phyloP scores from a whole-genome alignment of 306 rosid genomes.

The Adenanthera pavonina region DNA sequence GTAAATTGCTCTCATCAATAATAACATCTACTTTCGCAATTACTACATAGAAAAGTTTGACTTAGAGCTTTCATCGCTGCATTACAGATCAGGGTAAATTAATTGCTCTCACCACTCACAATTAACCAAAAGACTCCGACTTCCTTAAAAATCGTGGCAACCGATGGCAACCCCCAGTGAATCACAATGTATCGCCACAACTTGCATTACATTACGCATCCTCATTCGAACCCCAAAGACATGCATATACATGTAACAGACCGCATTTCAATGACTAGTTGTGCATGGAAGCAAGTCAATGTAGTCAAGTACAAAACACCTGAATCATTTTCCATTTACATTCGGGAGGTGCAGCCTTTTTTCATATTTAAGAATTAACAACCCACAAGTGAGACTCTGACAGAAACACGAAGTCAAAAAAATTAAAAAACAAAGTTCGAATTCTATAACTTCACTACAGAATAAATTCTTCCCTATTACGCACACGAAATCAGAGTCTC shows the following conservation, averaged over 20 bases:
- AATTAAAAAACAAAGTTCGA: neutral
- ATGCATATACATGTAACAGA: neutral
- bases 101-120: neutral
- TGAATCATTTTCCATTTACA: neutral
- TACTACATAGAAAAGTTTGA: neutral
- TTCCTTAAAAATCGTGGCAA: neutral
- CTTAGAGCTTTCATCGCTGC: neutral
- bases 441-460: constrained; percentile 28
- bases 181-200: neutral
- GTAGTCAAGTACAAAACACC: neutral
- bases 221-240: neutral
- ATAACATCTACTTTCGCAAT: neutral
- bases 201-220: neutral
- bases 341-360: neutral
- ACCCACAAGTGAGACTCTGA: constrained; percentile 16
- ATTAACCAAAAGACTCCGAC: neutral
- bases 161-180: neutral
- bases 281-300: neutral
- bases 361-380: neutral
- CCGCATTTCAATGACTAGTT: neutral
- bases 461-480: constrained; percentile 18
- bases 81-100: neutral
- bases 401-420: neutral
- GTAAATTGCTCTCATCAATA: neutral
- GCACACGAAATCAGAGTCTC: constrained; percentile 18